Percentiles rank a stretch among this genome's conserved stretches.
Evolutionary conservation across 1,284 basidiomycete species (phyloP).

Genomic region (Jaminaea rosea): DNA sequence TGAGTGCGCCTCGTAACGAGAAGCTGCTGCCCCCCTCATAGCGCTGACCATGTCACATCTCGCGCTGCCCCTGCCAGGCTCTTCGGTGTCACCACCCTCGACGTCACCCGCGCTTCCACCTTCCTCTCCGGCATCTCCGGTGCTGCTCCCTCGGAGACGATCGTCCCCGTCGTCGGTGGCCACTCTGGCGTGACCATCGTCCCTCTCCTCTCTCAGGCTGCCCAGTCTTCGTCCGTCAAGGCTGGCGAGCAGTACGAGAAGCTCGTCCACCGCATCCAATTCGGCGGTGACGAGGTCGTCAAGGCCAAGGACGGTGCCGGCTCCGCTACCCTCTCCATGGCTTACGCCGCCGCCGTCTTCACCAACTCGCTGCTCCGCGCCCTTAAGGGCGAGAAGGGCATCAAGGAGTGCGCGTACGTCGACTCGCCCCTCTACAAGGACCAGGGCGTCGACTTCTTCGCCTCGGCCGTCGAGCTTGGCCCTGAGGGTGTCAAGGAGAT

Average conservation of each 20-base stretch:
- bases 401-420: slow-evolving; percentile 76
- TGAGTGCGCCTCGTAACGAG: slow-evolving; percentile 1
- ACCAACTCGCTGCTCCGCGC: slow-evolving; percentile 72
- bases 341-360: slow-evolving; percentile 56
- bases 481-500: slow-evolving; percentile 43
- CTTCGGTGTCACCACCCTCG: slow-evolving; percentile 86
- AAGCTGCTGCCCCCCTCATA: neutral
- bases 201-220: slow-evolving; percentile 85
- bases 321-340: slow-evolving; percentile 80
- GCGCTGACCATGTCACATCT: neutral
- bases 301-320: slow-evolving; percentile 83
- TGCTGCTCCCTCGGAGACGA: slow-evolving; percentile 56
- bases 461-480: slow-evolving; percentile 40
- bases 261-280: slow-evolving; percentile 68
- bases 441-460: slow-evolving; percentile 56
- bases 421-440: slow-evolving; percentile 65
- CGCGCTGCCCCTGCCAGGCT: slow-evolving; percentile 12
- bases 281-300: slow-evolving; percentile 88
- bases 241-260: slow-evolving; percentile 54
- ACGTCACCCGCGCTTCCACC: slow-evolving; percentile 87
- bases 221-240: slow-evolving; percentile 56
- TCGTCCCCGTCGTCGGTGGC: slow-evolving; percentile 86
- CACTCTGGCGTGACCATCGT: slow-evolving; percentile 96
- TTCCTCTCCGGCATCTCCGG: slow-evolving; percentile 69
- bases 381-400: slow-evolving; percentile 76